Percentiles rank a stretch among this genome's conserved stretches.
phyloP scores from a whole-genome alignment of 192 early-diverging fungal species.

The Podila clonocystis region DNA sequence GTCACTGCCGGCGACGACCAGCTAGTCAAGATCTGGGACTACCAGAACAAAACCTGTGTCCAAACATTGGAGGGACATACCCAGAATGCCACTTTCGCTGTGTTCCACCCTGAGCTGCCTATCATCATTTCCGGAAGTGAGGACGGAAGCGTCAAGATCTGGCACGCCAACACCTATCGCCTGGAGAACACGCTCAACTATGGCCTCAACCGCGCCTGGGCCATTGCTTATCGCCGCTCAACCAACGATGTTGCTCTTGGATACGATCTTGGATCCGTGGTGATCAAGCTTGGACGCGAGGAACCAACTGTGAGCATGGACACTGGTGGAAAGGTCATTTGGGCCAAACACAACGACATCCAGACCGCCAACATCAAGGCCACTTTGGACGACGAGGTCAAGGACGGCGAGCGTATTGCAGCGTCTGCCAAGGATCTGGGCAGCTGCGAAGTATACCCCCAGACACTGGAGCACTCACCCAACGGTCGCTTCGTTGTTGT shows the following conservation, averaged over 20 bases:
- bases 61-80: conserved; percentile 98
- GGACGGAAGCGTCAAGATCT: conserved; percentile 95
- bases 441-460: conserved; percentile 98
- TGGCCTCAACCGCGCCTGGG: conserved; percentile 97
- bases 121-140: conserved; percentile 96
- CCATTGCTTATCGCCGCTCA: conserved; percentile 85
- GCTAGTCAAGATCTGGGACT: conserved; percentile 97
- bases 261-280: conserved; percentile 95
- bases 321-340: conserved; percentile 95
- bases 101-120: conserved; percentile 95
- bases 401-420: conserved; percentile 94
- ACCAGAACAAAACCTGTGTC: conserved; percentile 99
- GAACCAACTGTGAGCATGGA: conserved; percentile 99
- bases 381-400: conserved; percentile 78
- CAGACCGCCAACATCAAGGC: conserved; percentile 94
- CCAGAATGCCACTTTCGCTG: conserved; percentile 90
- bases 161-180: conserved; percentile 98
- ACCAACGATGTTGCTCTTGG: conserved; percentile 96
- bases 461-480: conserved; percentile 95
- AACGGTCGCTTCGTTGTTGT: conserved; percentile 99
- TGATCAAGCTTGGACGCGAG: conserved; percentile 94
- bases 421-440: conserved; percentile 94
- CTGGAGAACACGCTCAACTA: conserved; percentile 98
- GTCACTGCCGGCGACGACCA: conserved; percentile 97
- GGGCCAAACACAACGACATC: conserved; percentile 98